Percentiles rank a stretch among this genome's conserved stretches.
These are phyloP conservation scores for Camellia oleifera DNA, from an alignment of 179 eudicot genomes.

Conservation along the genomic window DNA sequence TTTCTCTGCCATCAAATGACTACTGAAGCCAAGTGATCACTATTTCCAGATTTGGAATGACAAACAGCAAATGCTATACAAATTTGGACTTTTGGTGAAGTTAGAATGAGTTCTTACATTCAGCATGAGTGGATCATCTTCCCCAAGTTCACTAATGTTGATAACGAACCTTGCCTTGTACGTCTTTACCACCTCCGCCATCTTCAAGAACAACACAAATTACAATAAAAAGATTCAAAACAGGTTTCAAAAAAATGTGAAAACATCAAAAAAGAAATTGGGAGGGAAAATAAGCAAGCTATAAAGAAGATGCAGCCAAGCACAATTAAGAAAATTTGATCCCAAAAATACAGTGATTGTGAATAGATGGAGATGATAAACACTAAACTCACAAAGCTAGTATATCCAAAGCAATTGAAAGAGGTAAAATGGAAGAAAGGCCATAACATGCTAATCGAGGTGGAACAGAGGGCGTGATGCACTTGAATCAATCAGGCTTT, in stretches of 20 bases:
- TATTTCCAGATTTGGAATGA: not conserved
- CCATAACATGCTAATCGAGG: too few relatives aligned
- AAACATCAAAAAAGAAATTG: not conserved
- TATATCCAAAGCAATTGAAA: too few relatives aligned
- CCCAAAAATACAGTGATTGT: too few relatives aligned
- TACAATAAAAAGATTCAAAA: not conserved
- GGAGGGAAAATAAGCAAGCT: not conserved
- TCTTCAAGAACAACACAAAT: conserved; percentile 31
- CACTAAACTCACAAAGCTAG: too few relatives aligned
- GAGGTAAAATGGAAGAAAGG: too few relatives aligned
- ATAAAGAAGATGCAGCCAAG: not conserved
- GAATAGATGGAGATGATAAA: too few relatives aligned
- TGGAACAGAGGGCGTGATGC: too few relatives aligned
- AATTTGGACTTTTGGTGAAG: not conserved
- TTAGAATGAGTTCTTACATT: conserved; percentile 35
- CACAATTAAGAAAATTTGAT: too few relatives aligned
- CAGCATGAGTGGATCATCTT: conserved; percentile 40
- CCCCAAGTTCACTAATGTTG: conserved; percentile 41
- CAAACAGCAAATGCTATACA: not conserved
- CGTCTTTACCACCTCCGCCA: conserved; percentile 36
- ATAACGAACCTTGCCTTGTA: conserved; percentile 43
- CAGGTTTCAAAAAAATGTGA: not conserved
- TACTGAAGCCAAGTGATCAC: not conserved
- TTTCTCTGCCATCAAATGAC: not conserved
- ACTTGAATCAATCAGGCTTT: too few relatives aligned